Conservation (phyloP, 2,329 filamentous ascomycete genomes). For the Ophiostoma ips region DNA sequence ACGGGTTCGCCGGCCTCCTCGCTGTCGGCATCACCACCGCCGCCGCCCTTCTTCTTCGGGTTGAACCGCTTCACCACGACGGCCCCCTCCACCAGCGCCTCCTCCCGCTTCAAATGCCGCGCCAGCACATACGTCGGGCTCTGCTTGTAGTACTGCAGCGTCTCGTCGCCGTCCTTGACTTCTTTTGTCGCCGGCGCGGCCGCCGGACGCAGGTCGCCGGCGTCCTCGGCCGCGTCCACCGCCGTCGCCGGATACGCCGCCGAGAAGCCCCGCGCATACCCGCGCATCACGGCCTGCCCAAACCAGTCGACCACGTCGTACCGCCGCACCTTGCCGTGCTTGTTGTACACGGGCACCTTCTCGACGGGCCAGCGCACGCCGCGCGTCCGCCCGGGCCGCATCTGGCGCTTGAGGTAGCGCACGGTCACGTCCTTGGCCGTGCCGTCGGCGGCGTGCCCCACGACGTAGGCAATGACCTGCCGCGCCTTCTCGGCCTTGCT, state of each 20-base stretch:
- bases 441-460: constrained; percentile 70
- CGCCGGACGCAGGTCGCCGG: constrained; percentile 60
- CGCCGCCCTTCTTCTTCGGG: constrained; percentile 37
- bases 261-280: constrained; percentile 42
- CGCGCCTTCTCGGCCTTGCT: constrained; percentile 71
- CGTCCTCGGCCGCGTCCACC: constrained; percentile 67
- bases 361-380: constrained; percentile 65
- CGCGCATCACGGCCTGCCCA: constrained; percentile 53
- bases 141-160: constrained; percentile 75
- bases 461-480: constrained; percentile 79
- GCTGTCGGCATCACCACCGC: not conserved
- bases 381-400: constrained; percentile 81
- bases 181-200: constrained; percentile 60
- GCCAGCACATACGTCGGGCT: constrained; percentile 76
- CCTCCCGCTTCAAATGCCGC: constrained; percentile 79
- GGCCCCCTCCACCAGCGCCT: constrained; percentile 61
- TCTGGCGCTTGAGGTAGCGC: constrained; percentile 69
- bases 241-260: constrained; percentile 44
- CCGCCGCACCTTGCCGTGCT: constrained; percentile 59
- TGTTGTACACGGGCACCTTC: constrained; percentile 68
- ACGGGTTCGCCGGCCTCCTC: constrained; percentile 48
- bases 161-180: constrained; percentile 62
- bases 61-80: constrained; percentile 58
- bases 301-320: constrained; percentile 85
- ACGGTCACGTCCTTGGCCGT: constrained; percentile 92